Evolutionary conservation across 2,329 filamentous ascomycete species (phyloP), one percentile per base, ranked within the genome.

Genomic region (Myriosclerotinia duriaeana): DNA sequence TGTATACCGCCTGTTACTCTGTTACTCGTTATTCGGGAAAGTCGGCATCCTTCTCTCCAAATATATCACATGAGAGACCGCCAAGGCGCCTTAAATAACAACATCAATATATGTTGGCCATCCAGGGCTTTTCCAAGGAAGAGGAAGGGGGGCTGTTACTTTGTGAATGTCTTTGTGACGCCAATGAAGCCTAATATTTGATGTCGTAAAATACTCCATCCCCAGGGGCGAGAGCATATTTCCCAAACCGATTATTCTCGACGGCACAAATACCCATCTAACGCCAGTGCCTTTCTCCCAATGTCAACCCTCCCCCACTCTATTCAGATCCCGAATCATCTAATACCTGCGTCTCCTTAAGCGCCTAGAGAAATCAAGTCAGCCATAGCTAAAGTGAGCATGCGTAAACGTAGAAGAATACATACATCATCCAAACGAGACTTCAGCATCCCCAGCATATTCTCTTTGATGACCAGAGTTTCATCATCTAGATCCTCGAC

Each of bases 401-500:
- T n/a, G n/a, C n/a, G n/a, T 30, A 22, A 26, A 38, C 12, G 6
- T 17, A 46, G 5, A 66, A 74, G 58, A 72, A 15, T 36, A 74
- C 82, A 69, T 76, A 91, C 90, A 62, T 88, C 84, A 68, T 92
- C 89, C 14, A 94, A 82, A 72, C 84, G 85, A 65, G 80, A 77
- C 79, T 93, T 92, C 70, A 94, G 80, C 67, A 85, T 78, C 1
- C 82, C 80, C 62, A 92, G 80, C 84, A 90, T 92, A 71, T 86
- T 87, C 73, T 89, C 88, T 78, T 92, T 92, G 66, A 93, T 85
- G 3, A 94, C 82, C 1, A 92, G 81, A 67, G 89, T 88, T 76
- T 90, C 85, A 68, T 93, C 90, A 78, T 93, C 90, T 1, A 93
- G 84, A 69, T 93, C 89, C 73, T 93, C 89, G 69, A 93, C 90